Conservation (phyloP, 257 asterid species). For the Solanum habrochaites region DNA sequence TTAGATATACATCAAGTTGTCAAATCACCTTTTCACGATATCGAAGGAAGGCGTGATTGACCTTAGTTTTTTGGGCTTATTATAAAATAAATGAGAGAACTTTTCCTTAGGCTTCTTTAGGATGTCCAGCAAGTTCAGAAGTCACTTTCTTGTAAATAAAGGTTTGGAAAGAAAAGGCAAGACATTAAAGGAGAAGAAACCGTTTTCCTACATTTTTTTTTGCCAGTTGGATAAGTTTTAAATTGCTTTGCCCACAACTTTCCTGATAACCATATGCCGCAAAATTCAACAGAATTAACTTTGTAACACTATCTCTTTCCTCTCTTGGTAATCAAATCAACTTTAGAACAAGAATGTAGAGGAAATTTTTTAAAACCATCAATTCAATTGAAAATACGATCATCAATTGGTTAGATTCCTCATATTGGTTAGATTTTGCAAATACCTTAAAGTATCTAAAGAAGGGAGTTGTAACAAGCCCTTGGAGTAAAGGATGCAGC, state of each 20-base stretch:
- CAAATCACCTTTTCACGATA: neutral
- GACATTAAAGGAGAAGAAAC: neutral
- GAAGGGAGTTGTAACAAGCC: conserved; percentile 75
- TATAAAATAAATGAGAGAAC: neutral
- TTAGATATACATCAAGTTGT: conserved; percentile 1
- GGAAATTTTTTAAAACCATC: neutral
- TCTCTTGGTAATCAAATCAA: neutral
- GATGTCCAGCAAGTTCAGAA: neutral
- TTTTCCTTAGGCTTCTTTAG: neutral
- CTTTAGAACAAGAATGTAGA: neutral
- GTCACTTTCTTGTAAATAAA: neutral
- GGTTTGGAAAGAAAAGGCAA: neutral
- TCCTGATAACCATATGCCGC: neutral
- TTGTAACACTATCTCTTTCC: neutral
- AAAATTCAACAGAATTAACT: neutral
- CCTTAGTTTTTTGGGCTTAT: neutral
- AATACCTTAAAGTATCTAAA: conserved; percentile 87
- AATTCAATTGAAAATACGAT: neutral
- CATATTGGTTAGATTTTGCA: neutral
- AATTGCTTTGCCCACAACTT: neutral
- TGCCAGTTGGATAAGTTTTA: neutral
- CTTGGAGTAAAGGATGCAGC: conserved; percentile 81
- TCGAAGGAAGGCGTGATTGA: neutral
- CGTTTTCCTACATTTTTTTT: neutral
- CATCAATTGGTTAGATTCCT: neutral